Conservation (phyloP, 202 grass and related monocot species). For the Digitaria exilis region DNA sequence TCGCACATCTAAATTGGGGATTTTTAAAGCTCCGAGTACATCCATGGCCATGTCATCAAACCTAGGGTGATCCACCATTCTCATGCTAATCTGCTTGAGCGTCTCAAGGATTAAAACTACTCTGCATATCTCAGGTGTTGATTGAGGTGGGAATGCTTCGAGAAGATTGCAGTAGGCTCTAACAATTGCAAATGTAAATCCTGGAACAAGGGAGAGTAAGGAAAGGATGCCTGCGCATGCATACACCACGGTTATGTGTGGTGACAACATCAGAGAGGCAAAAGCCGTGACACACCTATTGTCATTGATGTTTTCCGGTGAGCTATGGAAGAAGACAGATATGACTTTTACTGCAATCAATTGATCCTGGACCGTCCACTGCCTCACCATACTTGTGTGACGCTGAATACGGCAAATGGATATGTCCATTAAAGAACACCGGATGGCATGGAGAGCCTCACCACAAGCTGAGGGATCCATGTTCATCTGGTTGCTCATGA, state of each 20-base stretch:
- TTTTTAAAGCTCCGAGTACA: neutral
- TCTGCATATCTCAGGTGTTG: neutral
- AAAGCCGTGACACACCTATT: neutral
- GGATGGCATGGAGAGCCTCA: neutral
- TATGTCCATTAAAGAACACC: neutral
- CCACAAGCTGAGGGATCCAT: neutral
- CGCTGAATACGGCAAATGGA: neutral
- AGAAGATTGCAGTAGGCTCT: conserved; percentile 3
- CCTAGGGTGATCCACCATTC: neutral
- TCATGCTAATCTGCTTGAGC: neutral
- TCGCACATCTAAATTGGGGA: neutral
- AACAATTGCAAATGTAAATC: neutral
- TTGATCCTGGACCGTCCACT: neutral
- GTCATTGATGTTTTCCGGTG: neutral
- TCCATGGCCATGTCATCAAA: neutral
- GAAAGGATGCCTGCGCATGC: neutral
- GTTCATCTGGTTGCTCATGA: neutral
- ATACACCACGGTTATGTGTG: neutral
- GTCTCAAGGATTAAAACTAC: neutral
- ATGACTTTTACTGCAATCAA: neutral
- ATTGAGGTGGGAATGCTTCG: neutral
- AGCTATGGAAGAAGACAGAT: neutral
- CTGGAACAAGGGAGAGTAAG: neutral
- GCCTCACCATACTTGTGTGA: neutral
- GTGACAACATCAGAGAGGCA: neutral